Conservation (phyloP, 1,284 basidiomycete species). For the Laetiporus sulphureus region DNA sequence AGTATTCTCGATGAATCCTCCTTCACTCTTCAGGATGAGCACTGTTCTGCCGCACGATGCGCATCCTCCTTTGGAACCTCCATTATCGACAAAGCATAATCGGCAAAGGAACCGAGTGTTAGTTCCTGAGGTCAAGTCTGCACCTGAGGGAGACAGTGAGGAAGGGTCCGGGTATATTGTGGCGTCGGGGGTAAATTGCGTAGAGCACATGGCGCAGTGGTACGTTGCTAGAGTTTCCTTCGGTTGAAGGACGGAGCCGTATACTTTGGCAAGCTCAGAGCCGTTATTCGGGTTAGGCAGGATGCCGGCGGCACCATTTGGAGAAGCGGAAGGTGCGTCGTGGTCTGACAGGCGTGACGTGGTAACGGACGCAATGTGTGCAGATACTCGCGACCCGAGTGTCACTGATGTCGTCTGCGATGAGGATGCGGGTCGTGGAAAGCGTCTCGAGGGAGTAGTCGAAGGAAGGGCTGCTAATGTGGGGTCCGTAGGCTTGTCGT, state of each 20-base stretch:
- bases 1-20: slow-evolving; percentile 64
- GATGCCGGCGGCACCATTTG: slow-evolving; percentile 42
- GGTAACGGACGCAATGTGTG: slow-evolving; percentile 48
- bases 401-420: slow-evolving; percentile 24
- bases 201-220: slow-evolving; percentile 58
- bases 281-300: slow-evolving; percentile 51
- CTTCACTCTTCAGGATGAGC: slow-evolving; percentile 66
- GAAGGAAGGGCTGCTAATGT: slow-evolving; percentile 7
- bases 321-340: slow-evolving; percentile 31
- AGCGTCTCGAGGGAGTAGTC: slow-evolving; percentile 34
- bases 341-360: slow-evolving; percentile 33
- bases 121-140: slow-evolving; percentile 23
- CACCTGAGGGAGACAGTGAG: slow-evolving; percentile 16
- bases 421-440: slow-evolving; percentile 40
- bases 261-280: slow-evolving; percentile 68
- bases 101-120: slow-evolving; percentile 60
- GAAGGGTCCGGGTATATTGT: slow-evolving; percentile 77
- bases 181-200: slow-evolving; percentile 66
- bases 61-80: slow-evolving; percentile 71
- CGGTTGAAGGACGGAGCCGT: slow-evolving; percentile 75
- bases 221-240: slow-evolving; percentile 61
- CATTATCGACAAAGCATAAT: slow-evolving; percentile 59
- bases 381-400: slow-evolving; percentile 43
- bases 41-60: slow-evolving; percentile 60
- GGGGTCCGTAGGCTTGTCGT: slow-evolving; percentile 2